Base-by-base conservation (phyloP, 2,329 filamentous ascomycete species). In the Westerdykella aurantiaca region DNA sequence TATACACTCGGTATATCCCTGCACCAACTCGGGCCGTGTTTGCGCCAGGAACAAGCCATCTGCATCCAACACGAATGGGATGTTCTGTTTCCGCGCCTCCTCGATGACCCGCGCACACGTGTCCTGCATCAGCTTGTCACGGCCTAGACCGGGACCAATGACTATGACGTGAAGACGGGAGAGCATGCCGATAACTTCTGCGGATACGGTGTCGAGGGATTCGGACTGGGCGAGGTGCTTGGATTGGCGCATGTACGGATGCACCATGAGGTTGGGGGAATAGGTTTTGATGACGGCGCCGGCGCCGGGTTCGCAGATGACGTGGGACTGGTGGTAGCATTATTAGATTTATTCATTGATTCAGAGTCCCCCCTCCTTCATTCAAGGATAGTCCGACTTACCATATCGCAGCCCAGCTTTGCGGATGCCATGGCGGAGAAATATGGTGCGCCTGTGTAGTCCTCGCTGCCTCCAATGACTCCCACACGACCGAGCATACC, bases 361-460 rank as follows among this genome's bases (percentile, higher is more conserved):
- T 12, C 11, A 9, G 11, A 29, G 3, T 4, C 7, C 25, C 4
- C 25, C 11, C 11, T 29, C 11, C 11, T 9, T 29, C 7, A 39
- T 29, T 22, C 14, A 31, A 21, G 21, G 29, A 13, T 22, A 12
- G 42, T 13, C 18, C 35, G 31, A 39, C 70, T 43, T 75, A 91
- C 88, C 87, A 95, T 87, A 61, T 95, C 89, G 60, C 85, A 88
- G 68, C 91, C 93, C 45, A 97, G 72, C 60, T 86, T 82, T 38
- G 93, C 93, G 53, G 88, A 95, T 11, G 93, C 93, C 82, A 96
- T 96, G 52, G 91, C 90, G 16, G 91, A 96, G 71, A 98, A 98
- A 72, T 95, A 98, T 11, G 93, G 93, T 46, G 93, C 93, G 31
- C 93, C 93, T 1, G 93, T 96, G 67, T 97, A 98, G 69, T 97